Conservation (phyloP, 2,329 filamentous ascomycete species). For the Neonectria faginata region DNA sequence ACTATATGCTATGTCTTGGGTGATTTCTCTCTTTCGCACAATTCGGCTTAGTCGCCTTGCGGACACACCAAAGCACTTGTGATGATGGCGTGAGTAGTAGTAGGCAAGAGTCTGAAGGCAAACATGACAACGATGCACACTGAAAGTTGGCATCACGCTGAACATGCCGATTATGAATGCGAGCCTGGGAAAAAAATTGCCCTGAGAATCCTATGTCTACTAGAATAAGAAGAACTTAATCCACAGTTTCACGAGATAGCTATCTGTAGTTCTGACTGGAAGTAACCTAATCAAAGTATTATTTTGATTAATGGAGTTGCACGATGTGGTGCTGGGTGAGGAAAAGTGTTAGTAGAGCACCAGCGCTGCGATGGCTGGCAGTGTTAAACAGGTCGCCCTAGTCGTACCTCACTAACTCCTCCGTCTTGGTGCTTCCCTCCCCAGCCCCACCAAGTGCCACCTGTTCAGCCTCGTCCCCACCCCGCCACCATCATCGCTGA, state of each 20-base stretch:
- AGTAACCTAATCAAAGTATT: neutral
- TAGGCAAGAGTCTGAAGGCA: too few species aligned
- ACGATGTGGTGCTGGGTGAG: neutral
- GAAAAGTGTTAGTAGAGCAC: neutral
- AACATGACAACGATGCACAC: too few species aligned
- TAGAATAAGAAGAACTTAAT: too few species aligned
- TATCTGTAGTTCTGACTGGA: neutral
- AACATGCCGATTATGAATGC: too few species aligned
- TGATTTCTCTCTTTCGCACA: neutral
- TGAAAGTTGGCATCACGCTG: too few species aligned
- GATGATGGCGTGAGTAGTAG: too few species aligned
- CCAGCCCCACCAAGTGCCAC: conserved; percentile 34
- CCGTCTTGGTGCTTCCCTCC: neutral
- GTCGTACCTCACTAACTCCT: neutral
- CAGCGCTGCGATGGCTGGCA: neutral
- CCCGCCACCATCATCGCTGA: conserved; percentile 48
- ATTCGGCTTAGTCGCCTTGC: neutral
- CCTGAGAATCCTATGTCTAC: too few species aligned
- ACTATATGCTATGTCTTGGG: neutral
- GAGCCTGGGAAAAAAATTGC: too few species aligned
- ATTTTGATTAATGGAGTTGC: neutral
- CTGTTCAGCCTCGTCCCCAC: conserved; percentile 45
- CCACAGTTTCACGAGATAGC: neutral
- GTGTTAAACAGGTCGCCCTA: neutral
- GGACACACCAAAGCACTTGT: too few species aligned